phyloP scores from a whole-genome alignment of 768 basidiomycete species.

The Pisolithus sp. region DNA sequence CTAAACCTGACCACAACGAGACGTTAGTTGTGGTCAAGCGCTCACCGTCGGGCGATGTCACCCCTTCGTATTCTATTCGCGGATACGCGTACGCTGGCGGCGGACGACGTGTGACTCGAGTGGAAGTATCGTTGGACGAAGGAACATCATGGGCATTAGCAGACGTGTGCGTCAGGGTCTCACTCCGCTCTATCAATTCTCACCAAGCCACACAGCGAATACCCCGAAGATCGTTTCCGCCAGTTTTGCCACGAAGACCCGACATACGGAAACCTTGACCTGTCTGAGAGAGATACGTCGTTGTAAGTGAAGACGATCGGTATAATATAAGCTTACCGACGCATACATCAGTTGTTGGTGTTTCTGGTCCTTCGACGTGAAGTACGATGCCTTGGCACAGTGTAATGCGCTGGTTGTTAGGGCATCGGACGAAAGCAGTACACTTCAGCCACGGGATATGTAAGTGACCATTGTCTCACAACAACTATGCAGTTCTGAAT shows the following conservation, averaged over 20 bases:
- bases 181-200: not conserved
- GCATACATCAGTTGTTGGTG: slow-evolving; percentile 42
- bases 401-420: slow-evolving; percentile 41
- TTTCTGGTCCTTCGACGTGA: slow-evolving; percentile 44
- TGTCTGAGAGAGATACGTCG: slow-evolving; percentile 42
- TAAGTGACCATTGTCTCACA: slow-evolving; percentile 14
- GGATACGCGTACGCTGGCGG: slow-evolving; percentile 64
- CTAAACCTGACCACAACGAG: slow-evolving; percentile 51
- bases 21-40: slow-evolving; percentile 17
- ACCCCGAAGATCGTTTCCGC: slow-evolving; percentile 50
- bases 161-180: slow-evolving; percentile 22
- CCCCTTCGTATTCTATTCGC: slow-evolving; percentile 32
- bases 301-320: slow-evolving; percentile 26
- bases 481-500: not conserved
- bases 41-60: slow-evolving; percentile 4
- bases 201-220: slow-evolving; percentile 17
- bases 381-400: slow-evolving; percentile 26
- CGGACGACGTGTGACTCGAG: slow-evolving; percentile 49
- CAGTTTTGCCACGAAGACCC: slow-evolving; percentile 28
- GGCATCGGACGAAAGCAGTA: slow-evolving; percentile 48
- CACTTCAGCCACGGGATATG: slow-evolving; percentile 49
- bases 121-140: slow-evolving; percentile 52
- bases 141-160: slow-evolving; percentile 45
- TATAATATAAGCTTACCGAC: not conserved
- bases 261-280: slow-evolving; percentile 45